Percentiles rank a stretch among this genome's conserved stretches.
Evolutionary conservation across 768 basidiomycete species (phyloP).

Genomic region (Boletus sensibilis): DNA sequence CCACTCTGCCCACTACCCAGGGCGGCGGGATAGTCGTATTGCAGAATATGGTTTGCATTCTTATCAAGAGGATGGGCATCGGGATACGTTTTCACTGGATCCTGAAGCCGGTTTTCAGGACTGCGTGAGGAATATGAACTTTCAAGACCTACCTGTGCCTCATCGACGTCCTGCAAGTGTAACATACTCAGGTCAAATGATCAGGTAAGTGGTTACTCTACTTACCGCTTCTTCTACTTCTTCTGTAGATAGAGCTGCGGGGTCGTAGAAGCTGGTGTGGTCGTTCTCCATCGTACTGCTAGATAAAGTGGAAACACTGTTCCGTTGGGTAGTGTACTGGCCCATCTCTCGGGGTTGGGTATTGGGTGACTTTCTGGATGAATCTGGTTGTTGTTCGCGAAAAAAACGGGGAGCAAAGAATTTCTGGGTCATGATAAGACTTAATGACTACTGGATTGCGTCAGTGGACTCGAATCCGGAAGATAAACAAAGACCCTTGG

Average conservation of each 20-base stretch:
- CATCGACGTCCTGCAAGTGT: background rate
- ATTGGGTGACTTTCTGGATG: background rate
- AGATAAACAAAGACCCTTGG: background rate
- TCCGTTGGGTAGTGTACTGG: background rate
- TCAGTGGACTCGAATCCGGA: background rate
- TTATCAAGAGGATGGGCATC: background rate
- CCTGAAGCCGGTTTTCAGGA: background rate
- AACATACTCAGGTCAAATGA: background rate
- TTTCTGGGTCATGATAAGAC: background rate
- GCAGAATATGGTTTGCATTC: background rate
- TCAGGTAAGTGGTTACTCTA: background rate
- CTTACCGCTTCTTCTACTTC: background rate
- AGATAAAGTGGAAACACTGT: background rate
- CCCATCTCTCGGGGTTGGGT: background rate
- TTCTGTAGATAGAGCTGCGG: background rate
- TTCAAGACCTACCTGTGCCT: background rate
- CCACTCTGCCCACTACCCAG: background rate
- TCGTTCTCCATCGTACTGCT: background rate
- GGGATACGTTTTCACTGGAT: no score
- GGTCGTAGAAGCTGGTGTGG: background rate
- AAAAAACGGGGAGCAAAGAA: background rate
- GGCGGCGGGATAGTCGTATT: background rate
- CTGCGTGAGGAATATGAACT: background rate
- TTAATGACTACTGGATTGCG: background rate
- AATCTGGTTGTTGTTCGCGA: background rate